A percentile compares a stretch with the other conserved stretches of the same genome.
These are phyloP conservation scores for Wickerhamomyces sydowiorum DNA, from an alignment of 805 yeast species.

Conservation along the genomic window DNA sequence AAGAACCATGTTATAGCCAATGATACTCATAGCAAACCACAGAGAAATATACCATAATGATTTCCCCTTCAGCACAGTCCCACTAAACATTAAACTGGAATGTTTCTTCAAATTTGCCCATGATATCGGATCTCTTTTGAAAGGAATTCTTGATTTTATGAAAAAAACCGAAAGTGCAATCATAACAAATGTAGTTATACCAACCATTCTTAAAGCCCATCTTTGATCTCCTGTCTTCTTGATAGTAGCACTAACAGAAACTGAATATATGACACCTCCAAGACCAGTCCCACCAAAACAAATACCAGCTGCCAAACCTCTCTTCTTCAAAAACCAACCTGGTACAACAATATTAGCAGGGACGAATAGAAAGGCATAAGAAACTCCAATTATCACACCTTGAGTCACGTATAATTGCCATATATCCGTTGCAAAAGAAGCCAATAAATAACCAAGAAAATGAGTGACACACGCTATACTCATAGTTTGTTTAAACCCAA, in stretches of 20 bases:
- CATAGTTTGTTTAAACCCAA: conserved; percentile 46
- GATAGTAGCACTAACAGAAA: conserved; percentile 38
- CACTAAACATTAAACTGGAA: conserved; percentile 29
- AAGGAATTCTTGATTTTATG: conserved; percentile 33
- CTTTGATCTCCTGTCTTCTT: conserved; percentile 34
- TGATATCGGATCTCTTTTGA: conserved; percentile 21
- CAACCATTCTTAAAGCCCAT: conserved; percentile 45
- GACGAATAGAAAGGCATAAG: conserved; percentile 45
- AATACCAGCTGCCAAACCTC: conserved; percentile 49
- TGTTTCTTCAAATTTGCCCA: conserved; percentile 6
- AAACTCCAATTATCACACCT: conserved; percentile 55
- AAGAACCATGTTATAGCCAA: conserved; percentile 38
- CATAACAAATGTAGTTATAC: conserved; percentile 29
- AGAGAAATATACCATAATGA: conserved; percentile 26
- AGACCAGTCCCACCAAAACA: conserved; percentile 46
- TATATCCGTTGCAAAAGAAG: conserved; percentile 48
- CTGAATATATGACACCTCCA: conserved; percentile 42
- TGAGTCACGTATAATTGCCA: conserved; percentile 70
- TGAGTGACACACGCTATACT: conserved; percentile 43
- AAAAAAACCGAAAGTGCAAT: conserved; percentile 36
- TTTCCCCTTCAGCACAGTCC: conserved; percentile 23
- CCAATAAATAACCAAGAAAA: conserved; percentile 51
- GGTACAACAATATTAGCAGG: conserved; percentile 60
- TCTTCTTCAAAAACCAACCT: conserved; percentile 61
- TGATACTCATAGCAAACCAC: conserved; percentile 32